Evolutionary conservation across 495 filamentous ascomycete genomes (phyloP), one percentile per base, ranked within the genome.

Genomic region (Gamarada debralockiae): DNA sequence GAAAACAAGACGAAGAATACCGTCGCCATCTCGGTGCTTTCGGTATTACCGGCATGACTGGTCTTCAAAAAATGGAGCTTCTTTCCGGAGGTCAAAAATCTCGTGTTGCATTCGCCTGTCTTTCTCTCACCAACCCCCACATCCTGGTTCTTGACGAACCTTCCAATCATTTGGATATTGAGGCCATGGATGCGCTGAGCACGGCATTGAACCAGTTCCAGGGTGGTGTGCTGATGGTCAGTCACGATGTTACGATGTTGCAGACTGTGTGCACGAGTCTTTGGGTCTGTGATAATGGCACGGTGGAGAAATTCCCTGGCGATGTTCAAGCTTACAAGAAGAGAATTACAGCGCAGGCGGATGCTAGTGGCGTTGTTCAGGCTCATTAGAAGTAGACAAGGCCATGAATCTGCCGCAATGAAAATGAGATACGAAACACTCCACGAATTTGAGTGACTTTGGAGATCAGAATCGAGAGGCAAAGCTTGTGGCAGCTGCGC

Each of bases 61-160:
- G 92, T 57, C 77, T 99, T 15, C 95, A 99, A 65, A 93, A 93
- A 65, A 96, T 99, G 90, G 90, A 76, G 31, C 65, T 97, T 44
- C 69, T 99, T 13, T 99, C 93, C 8, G 93, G 93, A 76, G 93
- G 93, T 72, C 93, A 99, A 70, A 99, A 99, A 70, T 96, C 90
- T 22, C 86, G 93, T 71, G 93, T 99, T 1, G 95, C 93, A 20
- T 99, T 99, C 67, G 91, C 93, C 21, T 96, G 92, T 63, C 72
- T 99, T 46, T 92, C 90, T 2, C 71, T 99, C 47, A 87, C 81
- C 20, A 95, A 97, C 68, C 93, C 93, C 14, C 93, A 99, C 65
- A 97, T 99, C 57, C 74, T 99, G 21, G 95, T 99, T 45, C 87
- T 99, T 38, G 93, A 99, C 77, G 93, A 99, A 65, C 93, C 93